Percentiles rank a stretch among this genome's conserved stretches.
Evolutionary conservation across 2,329 filamentous ascomycete species (phyloP).

Genomic region (Lachnum nothofagi): DNA sequence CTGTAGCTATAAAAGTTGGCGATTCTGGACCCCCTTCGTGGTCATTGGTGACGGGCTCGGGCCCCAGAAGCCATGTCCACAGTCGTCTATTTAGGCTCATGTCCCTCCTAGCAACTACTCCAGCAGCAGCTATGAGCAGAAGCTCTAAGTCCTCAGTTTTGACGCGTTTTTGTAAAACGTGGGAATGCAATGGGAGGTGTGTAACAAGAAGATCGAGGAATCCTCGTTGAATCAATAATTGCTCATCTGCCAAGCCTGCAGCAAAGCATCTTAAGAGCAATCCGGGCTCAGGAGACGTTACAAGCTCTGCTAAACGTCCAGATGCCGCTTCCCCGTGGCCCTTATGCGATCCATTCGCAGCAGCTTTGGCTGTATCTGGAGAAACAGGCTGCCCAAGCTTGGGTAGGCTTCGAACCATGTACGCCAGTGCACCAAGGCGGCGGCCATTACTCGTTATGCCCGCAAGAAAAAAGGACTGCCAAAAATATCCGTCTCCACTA

Average conservation of each 20-base stretch:
- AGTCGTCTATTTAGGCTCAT: slow-evolving; percentile 94
- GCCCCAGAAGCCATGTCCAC: slow-evolving; percentile 95
- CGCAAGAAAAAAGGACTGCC: slow-evolving; percentile 95
- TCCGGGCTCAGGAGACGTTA: slow-evolving; percentile 85
- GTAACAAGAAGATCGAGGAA: slow-evolving; percentile 90
- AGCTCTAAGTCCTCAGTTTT: slow-evolving; percentile 72
- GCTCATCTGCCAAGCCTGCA: slow-evolving; percentile 79
- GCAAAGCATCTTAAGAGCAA: slow-evolving; percentile 87
- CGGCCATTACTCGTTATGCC: slow-evolving; percentile 84
- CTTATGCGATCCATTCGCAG: slow-evolving; percentile 26
- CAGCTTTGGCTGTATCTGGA: slow-evolving; percentile 28
- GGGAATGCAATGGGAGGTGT: slow-evolving; percentile 78
- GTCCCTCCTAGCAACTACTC: slow-evolving; percentile 81
- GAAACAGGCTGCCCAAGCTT: slow-evolving; percentile 50
- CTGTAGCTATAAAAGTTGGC: slow-evolving; percentile 31
- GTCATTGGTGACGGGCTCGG: slow-evolving; percentile 51
- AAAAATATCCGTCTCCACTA: slow-evolving; percentile 80
- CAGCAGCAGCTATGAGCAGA: slow-evolving; percentile 74
- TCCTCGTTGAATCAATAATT: slow-evolving; percentile 86
- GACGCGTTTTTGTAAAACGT: slow-evolving; percentile 70
- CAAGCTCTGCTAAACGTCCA: slow-evolving; percentile 55
- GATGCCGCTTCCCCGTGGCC: slow-evolving; percentile 37
- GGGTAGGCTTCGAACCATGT: slow-evolving; percentile 73
- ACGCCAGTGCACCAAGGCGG: slow-evolving; percentile 81
- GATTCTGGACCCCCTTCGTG: slow-evolving; percentile 45